Evolutionary conservation across 2,329 filamentous ascomycete genomes (phyloP).

Genomic region (Talaromyces verruculosus): DNA sequence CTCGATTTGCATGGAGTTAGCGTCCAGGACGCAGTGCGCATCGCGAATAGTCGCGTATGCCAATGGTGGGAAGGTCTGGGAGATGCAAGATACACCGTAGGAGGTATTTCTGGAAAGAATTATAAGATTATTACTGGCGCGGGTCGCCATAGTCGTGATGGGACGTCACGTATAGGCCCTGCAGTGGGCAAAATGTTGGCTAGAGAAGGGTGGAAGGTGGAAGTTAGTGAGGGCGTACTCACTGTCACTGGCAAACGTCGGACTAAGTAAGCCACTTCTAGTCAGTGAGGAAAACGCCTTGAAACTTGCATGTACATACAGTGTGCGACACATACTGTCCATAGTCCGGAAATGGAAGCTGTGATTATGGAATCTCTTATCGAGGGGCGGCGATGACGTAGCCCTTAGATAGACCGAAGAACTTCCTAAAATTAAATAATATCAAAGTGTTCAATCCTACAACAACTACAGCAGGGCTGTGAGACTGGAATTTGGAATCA

Average conservation of each 20-base stretch:
- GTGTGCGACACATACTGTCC: too few relatives aligned
- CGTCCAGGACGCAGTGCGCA: conserved; percentile 77
- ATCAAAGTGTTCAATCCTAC: neutral
- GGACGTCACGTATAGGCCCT: conserved; percentile 72
- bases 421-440: neutral
- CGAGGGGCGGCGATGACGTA: conserved; percentile 7
- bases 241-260: conserved; percentile 60
- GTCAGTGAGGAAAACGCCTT: neutral
- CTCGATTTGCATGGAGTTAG: conserved; percentile 83
- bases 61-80: conserved; percentile 76
- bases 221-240: conserved; percentile 69
- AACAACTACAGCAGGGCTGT: neutral
- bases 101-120: conserved; percentile 51
- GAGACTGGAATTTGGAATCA: neutral
- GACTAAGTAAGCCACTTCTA: conserved; percentile 1
- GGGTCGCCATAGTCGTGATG: conserved; percentile 74
- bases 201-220: conserved; percentile 79
- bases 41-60: conserved; percentile 66
- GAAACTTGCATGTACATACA: neutral
- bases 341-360: neutral
- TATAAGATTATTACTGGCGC: conserved; percentile 79
- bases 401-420: neutral
- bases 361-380: conserved; percentile 5
- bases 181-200: conserved; percentile 75
- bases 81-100: conserved; percentile 58